phyloP scores from a whole-genome alignment of 768 basidiomycete species.

The Austroboletus eburneus region DNA sequence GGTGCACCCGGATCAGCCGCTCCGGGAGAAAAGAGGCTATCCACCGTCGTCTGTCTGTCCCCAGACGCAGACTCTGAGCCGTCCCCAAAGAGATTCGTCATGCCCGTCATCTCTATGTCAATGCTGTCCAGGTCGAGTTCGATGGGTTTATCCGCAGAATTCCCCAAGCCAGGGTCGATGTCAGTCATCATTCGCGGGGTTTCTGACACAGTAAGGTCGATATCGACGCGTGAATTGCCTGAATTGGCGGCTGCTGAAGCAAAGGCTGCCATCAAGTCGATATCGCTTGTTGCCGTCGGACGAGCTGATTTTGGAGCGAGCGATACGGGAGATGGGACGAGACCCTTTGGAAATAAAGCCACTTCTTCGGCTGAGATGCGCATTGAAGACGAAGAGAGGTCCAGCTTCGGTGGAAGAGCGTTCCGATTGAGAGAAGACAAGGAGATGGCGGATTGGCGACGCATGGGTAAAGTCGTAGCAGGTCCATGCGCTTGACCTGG shows the following conservation, averaged over 20 bases:
- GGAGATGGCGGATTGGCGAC: conserved; percentile 74
- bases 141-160: conserved; percentile 75
- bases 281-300: conserved; percentile 49
- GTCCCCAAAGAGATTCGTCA: conserved; percentile 55
- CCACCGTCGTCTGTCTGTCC: conserved; percentile 34
- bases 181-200: conserved; percentile 24
- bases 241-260: conserved; percentile 37
- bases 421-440: conserved; percentile 76
- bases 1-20: conserved; percentile 21
- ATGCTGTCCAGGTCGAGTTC: conserved; percentile 70
- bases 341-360: conserved; percentile 51
- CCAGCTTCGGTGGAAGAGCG: conserved; percentile 69
- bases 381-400: conserved; percentile 66
- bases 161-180: conserved; percentile 42
- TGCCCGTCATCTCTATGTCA: conserved; percentile 55
- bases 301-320: conserved; percentile 78
- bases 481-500: conserved; percentile 30
- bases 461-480: conserved; percentile 32
- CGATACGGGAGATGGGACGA: conserved; percentile 71
- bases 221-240: conserved; percentile 38
- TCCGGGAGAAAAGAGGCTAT: conserved; percentile 52
- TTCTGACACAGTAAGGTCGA: conserved; percentile 55
- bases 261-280: conserved; percentile 65
- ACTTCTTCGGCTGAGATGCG: conserved; percentile 64
- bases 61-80: conserved; percentile 33